Conservation (phyloP, 1,284 basidiomycete species). For the Polyporus tsugae region DNA sequence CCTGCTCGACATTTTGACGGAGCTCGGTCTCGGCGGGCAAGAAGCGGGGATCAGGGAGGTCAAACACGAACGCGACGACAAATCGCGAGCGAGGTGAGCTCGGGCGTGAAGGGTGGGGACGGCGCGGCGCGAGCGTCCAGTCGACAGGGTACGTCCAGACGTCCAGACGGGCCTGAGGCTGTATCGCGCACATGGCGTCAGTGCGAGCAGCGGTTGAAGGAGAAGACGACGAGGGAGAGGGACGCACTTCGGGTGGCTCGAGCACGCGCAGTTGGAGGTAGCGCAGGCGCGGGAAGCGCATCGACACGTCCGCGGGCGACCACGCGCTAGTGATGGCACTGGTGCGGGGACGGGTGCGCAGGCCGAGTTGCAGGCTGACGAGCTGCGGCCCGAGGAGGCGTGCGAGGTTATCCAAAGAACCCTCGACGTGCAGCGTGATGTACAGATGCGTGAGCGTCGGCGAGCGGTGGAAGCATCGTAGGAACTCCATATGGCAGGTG, state of each 20-base stretch:
- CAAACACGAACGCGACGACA: conserved; percentile 5
- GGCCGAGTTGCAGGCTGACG: conserved; percentile 8
- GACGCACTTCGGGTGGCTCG: neutral
- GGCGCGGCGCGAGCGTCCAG: neutral
- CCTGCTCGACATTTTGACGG: neutral
- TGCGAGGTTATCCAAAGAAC: neutral
- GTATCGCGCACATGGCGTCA: neutral
- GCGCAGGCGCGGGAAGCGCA: neutral
- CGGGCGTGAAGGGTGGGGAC: neutral
- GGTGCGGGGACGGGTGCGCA: neutral
- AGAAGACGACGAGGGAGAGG: neutral
- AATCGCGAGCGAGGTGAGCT: neutral
- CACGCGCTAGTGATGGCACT: neutral
- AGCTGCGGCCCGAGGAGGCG: conserved; percentile 6
- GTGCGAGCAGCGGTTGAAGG: neutral
- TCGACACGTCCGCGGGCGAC: neutral
- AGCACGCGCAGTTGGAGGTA: conserved; percentile 5
- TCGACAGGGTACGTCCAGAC: conserved; percentile 3
- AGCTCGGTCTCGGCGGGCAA: neutral
- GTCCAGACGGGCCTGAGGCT: neutral
- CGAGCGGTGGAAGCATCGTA: conserved; percentile 9
- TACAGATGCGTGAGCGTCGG: conserved; percentile 13
- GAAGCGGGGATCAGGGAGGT: neutral
- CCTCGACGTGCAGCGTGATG: conserved; percentile 3
- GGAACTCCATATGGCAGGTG: conserved; percentile 4